Conservation (phyloP, 2,329 filamentous ascomycete species). For the Colletotrichum gloeosporioides region DNA sequence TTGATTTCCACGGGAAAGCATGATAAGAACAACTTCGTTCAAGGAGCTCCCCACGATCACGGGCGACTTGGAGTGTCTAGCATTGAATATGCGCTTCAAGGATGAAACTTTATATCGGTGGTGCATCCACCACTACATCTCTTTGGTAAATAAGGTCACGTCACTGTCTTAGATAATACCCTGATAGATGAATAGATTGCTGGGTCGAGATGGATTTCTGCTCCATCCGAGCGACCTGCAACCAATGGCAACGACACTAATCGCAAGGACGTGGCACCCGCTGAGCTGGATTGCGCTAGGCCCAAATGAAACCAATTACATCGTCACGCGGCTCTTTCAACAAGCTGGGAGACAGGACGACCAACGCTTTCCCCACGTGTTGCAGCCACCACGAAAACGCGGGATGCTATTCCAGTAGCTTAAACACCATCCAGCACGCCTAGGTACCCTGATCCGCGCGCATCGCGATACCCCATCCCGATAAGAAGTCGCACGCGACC, state of each 20-base stretch:
- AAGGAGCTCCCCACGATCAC: background rate
- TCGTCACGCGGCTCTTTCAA: conserved; percentile 18
- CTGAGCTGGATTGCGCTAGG: conserved; percentile 19
- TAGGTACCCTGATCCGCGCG: background rate
- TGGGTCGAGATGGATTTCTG: background rate
- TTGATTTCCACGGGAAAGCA: background rate
- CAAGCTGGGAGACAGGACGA: conserved; percentile 18
- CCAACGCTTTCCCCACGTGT: conserved; percentile 23
- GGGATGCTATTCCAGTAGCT: conserved; percentile 16
- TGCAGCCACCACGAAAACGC: conserved; percentile 15
- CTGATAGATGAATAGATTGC: background rate
- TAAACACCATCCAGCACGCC: background rate
- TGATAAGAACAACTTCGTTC: background rate
- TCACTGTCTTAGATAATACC: background rate
- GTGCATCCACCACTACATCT: background rate
- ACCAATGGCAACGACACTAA: conserved; percentile 14
- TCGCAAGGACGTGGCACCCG: conserved; percentile 7
- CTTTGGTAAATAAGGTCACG: background rate
- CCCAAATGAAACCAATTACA: conserved; percentile 20
- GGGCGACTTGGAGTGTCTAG: background rate
- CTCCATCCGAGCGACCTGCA: conserved; percentile 1
- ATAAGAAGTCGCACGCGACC: conserved; percentile 12
- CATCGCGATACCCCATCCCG: conserved; percentile 14
- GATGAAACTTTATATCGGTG: background rate
- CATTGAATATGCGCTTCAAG: background rate